Evolutionary conservation across 257 asterid species (phyloP).

Genomic region (Leptodermis oblonga): DNA sequence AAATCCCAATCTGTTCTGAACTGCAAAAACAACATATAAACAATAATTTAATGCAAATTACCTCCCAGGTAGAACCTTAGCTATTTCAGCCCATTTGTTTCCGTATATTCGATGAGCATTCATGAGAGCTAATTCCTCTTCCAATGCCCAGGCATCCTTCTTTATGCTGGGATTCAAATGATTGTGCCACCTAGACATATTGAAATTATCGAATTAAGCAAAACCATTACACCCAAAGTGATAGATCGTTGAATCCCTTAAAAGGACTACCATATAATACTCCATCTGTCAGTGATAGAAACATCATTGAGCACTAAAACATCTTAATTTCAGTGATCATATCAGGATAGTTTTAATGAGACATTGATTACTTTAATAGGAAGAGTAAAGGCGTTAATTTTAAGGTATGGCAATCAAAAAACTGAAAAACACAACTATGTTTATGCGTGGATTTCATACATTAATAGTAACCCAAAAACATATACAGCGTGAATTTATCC

Average conservation of each 20-base stretch:
- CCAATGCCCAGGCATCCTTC: constrained; percentile 96
- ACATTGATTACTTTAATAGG: no score
- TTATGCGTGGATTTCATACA: background rate
- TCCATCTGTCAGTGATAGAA: no score
- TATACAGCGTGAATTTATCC: background rate
- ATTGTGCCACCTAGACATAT: constrained; percentile 88
- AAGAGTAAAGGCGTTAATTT: background rate
- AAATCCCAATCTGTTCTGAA: background rate
- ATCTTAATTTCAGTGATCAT: no score
- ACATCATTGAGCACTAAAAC: no score
- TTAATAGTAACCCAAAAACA: background rate
- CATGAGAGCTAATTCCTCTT: constrained; percentile 85
- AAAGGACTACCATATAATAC: background rate
- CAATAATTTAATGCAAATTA: constrained; percentile 17
- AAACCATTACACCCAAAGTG: background rate
- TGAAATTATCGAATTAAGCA: background rate
- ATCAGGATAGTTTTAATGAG: no score
- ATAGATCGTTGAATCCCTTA: background rate
- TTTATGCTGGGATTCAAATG: constrained; percentile 93
- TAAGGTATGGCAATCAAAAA: background rate
- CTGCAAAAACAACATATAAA: background rate
- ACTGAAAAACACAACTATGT: background rate
- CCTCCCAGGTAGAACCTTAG: constrained; percentile 98
- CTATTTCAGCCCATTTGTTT: constrained; percentile 99
- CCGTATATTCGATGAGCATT: constrained; percentile 82